phyloP scores from a whole-genome alignment of 495 filamentous ascomycete species.

The Geoglossum glabrum region DNA sequence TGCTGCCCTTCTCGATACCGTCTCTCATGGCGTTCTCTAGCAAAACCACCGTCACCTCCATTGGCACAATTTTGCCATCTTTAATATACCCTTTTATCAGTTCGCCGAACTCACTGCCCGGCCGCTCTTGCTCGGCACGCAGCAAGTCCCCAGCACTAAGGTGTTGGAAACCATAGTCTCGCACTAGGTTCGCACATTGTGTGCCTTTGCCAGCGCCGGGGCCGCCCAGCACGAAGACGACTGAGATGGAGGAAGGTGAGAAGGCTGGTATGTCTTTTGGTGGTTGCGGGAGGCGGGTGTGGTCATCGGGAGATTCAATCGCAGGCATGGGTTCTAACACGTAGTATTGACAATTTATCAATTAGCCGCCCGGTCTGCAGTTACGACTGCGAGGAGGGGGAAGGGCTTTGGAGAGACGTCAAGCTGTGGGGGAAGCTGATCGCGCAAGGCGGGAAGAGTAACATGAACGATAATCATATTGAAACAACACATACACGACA shows the following conservation, averaged over 20 bases:
- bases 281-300: constrained; percentile 27
- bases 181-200: constrained; percentile 74
- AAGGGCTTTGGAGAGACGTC: background rate
- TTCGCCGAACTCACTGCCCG: constrained; percentile 66
- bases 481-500: constrained; percentile 36
- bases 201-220: constrained; percentile 66
- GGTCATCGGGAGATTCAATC: constrained; percentile 20
- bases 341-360: background rate
- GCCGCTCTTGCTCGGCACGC: constrained; percentile 75
- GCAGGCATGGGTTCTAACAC: constrained; percentile 19
- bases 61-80: constrained; percentile 88
- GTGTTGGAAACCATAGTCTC: constrained; percentile 82
- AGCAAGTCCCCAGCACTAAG: constrained; percentile 85
- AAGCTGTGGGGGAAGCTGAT: background rate
- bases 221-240: constrained; percentile 71
- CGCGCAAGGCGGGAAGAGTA: background rate
- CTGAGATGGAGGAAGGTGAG: constrained; percentile 57
- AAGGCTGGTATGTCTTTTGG: constrained; percentile 48
- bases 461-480: background rate
- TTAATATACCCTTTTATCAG: constrained; percentile 81
- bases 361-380: background rate
- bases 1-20: constrained; percentile 22
- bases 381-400: background rate
- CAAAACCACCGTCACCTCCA: constrained; percentile 91
- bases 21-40: constrained; percentile 82